Evolutionary conservation across 768 basidiomycete genomes (phyloP).

Genomic region (Ephemerocybe angulata): DNA sequence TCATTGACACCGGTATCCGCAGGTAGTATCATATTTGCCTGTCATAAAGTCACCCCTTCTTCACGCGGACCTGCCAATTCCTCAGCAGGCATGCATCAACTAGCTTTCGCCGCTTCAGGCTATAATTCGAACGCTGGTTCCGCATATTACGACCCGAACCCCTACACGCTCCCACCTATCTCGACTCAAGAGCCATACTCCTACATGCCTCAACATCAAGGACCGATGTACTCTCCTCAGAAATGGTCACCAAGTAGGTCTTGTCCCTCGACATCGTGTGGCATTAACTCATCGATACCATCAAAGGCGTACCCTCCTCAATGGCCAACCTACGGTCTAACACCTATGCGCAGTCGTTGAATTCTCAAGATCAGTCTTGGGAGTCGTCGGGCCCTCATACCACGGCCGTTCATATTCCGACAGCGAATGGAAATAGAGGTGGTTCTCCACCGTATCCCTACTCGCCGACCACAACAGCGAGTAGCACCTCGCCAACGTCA

Average conservation of each 20-base stretch:
- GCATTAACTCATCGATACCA: no score
- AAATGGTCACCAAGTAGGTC: constrained; percentile 37
- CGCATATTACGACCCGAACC: constrained; percentile 38
- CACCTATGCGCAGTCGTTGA: constrained; percentile 23
- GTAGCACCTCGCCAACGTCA: constrained; percentile 28
- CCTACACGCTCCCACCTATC: constrained; percentile 43
- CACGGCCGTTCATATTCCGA: constrained; percentile 22
- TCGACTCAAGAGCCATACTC: constrained; percentile 30
- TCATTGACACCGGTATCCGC: constrained; percentile 24
- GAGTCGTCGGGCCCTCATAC: constrained; percentile 16
- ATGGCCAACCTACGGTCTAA: constrained; percentile 29
- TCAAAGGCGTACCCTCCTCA: constrained; percentile 19
- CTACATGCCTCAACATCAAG: constrained; percentile 31
- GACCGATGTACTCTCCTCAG: constrained; percentile 30
- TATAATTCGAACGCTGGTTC: constrained; percentile 33
- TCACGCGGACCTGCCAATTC: constrained; percentile 38
- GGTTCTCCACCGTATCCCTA: constrained; percentile 26
- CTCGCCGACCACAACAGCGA: constrained; percentile 31
- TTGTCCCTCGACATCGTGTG: no score
- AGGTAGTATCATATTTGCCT: constrained; percentile 72
- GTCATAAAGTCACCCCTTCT: constrained; percentile 58
- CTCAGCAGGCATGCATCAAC: constrained; percentile 41
- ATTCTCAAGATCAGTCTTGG: constrained; percentile 21
- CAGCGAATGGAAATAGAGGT: constrained; percentile 19
- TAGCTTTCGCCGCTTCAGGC: constrained; percentile 37